Conservation (phyloP, 2,329 filamentous ascomycete genomes). For the Penicillium glabrum region DNA sequence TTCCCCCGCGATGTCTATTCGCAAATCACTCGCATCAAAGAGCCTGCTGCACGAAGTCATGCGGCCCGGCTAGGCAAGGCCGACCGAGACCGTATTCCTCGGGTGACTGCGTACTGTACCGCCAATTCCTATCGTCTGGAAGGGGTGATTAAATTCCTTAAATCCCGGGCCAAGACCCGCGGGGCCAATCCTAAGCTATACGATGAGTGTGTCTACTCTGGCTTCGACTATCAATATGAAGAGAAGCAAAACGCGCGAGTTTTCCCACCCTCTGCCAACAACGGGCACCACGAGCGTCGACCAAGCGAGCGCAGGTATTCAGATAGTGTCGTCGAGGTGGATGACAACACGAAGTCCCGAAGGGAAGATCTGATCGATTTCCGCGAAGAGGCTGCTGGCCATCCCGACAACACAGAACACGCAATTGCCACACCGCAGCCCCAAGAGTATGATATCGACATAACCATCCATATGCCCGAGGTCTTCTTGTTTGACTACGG, state of each 20-base stretch:
- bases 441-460: conserved; percentile 74
- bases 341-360: conserved; percentile 56
- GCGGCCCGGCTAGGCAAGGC: conserved; percentile 91
- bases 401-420: conserved; percentile 23
- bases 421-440: conserved; percentile 22
- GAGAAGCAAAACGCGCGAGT: conserved; percentile 33
- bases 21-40: conserved; percentile 96
- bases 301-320: conserved; percentile 69
- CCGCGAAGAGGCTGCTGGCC: conserved; percentile 43
- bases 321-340: conserved; percentile 63
- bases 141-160: conserved; percentile 83
- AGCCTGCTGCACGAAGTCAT: conserved; percentile 87
- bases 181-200: conserved; percentile 87
- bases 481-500: conserved; percentile 97
- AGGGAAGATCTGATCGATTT: conserved; percentile 66
- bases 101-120: conserved; percentile 96
- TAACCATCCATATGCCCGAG: conserved; percentile 84
- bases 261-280: conserved; percentile 25
- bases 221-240: conserved; percentile 74
- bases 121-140: conserved; percentile 91
- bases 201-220: conserved; percentile 96
- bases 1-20: conserved; percentile 95
- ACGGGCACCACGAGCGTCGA: conserved; percentile 32
- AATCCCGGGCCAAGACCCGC: conserved; percentile 73
- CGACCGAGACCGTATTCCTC: conserved; percentile 79